Evolutionary conservation across 345 rosid genomes (phyloP), one percentile per base, ranked within the genome.

Genomic region (Eucalyptus camaldulensis): DNA sequence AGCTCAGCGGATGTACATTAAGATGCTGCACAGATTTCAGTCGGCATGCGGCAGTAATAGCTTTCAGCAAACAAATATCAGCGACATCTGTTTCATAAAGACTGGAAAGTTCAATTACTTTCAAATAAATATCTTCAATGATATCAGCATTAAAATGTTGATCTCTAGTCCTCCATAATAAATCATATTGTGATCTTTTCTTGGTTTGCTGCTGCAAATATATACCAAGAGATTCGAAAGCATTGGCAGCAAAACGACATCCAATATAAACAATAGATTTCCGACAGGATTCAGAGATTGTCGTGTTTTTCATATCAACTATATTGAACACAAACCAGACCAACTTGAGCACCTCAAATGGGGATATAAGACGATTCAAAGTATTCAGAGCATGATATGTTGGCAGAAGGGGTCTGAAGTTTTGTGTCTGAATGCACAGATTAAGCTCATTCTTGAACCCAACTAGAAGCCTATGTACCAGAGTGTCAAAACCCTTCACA

Each of bases 11-110:
- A 91, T 96, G 97, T 88, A 95, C 90, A 85, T 90, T 90, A 86
- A 88, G 90, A 58, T 89, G 89, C 87, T 88, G 93, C 87, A 89
- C 81, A 87, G 80, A 88, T 60, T 90, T 92, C 91, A 91, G 92
- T 88, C 90, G 89, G 91, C 91, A 90, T 56, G 93, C 90, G 54
- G 94, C 94, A 88, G 87, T 87, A 83, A 92, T 89, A 90, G 93
- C 96, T 91, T 93, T 95, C 88, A 96, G 95, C 94, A 98, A 92
- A 93, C 96, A 96, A 31, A 29, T 13, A 93, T 95, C 95, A 87
- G 94, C 96, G 88, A 91, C 91, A 90, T 91, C 92, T 90, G 91
- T 76, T 81, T 94, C 89, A 85, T 91, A 91, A 51, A 92, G 91
- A 87, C 91, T 88, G 65, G 98, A 94, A 90, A 94, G 93, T 88